Conservation (phyloP, 2,329 filamentous ascomycete species). For the Aspergillus texensis region DNA sequence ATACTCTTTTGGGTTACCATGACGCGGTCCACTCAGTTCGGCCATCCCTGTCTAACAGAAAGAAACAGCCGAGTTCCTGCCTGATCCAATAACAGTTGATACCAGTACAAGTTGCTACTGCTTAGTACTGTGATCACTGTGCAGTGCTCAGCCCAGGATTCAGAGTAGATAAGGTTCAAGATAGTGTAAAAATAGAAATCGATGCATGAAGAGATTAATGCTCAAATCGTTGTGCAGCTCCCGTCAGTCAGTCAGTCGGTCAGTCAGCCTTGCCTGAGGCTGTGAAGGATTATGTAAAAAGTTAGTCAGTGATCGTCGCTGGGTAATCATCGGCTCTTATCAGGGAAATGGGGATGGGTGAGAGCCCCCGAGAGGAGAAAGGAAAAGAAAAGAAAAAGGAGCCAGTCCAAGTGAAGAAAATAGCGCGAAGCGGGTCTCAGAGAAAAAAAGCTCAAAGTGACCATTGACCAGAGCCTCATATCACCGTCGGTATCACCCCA, state of each 20-base stretch:
- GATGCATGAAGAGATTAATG: neutral
- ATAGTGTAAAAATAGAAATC: neutral
- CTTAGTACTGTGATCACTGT: neutral
- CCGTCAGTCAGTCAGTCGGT: neutral
- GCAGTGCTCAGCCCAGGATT: neutral
- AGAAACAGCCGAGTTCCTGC: neutral
- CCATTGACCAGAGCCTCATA: neutral
- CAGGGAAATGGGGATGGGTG: neutral
- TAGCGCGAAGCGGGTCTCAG: neutral
- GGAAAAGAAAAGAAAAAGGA: neutral
- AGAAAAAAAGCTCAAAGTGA: neutral
- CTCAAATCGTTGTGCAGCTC: neutral
- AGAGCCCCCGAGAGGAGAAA: neutral
- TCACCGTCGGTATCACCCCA: neutral
- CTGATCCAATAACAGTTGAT: neutral
- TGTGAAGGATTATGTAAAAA: neutral
- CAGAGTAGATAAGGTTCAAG: neutral
- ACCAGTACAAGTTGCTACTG: neutral
- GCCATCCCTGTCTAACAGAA: neutral
- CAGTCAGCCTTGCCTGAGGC: conserved; percentile 3
- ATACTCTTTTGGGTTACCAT: neutral
- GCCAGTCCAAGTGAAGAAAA: neutral
- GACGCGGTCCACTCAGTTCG: neutral
- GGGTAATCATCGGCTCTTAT: neutral
- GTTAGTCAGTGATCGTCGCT: neutral